Base-by-base conservation (phyloP, 306 rosid species). In the Casuarina cunninghamiana region DNA sequence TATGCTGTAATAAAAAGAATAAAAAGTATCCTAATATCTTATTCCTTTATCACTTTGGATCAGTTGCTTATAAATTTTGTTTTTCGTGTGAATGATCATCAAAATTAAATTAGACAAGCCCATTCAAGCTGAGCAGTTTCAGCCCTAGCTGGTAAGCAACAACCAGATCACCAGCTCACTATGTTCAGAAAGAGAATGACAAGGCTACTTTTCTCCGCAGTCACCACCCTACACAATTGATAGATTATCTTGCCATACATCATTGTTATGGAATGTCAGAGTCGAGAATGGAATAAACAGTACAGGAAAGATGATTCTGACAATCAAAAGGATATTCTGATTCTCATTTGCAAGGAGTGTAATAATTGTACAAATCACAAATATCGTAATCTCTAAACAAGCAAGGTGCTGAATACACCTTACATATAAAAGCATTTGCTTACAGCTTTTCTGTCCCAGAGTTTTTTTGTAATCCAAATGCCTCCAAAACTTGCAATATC, bases 391-490 rank as follows among this genome's bases (percentile, higher is more conserved):
- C 73, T 71, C 60, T 61, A 63, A 57, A 76, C 44, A 16, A 71
- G 42, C 37, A 48, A 2, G 75, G 67, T 45, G 51, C 45, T 26
- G 45, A 78, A 69, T 65, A 58, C 82, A 89, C 93, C 91, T 85
- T 78, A 53, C 42, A 43, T 68, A 83, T 70, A 82, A 89, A 87
- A 66, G 62, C 80, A 82, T 79, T 80, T 51, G 81, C 73, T 1
- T 84, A 63, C 48, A 83, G 77, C 83, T 85, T 87, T 60, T 80
- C 82, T 75, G 70, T 82, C 72, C 79, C 79, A 39, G 77, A 35
- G 7, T 79, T 39, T 65, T 85, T 69, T 73, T 51, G 72, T 50
- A 66, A 72, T 51, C 76, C 78, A 78, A 57, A 54, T 41, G 82
- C 76, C 72, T 75, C 80, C 53, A 26, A 79, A 77, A 70, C 26